phyloP scores from a whole-genome alignment of 2,329 filamentous ascomycete genomes.

The Gyromitra esculenta region DNA sequence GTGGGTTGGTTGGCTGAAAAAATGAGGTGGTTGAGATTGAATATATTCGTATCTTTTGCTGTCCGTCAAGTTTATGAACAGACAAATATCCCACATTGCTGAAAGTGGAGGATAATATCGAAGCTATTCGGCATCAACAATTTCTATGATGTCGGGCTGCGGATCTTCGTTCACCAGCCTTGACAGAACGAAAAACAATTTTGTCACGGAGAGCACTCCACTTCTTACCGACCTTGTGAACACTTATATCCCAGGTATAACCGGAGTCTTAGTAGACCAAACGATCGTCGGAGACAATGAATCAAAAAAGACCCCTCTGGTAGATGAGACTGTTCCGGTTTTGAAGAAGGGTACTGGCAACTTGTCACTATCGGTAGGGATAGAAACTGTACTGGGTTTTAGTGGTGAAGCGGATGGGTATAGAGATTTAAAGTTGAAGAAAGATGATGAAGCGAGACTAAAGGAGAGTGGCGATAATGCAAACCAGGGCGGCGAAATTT shows the following conservation, averaged over 20 bases:
- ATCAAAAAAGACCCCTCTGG: not conserved
- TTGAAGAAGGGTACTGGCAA: constrained; percentile 25
- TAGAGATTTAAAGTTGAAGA: constrained; percentile 2
- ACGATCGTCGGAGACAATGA: not conserved
- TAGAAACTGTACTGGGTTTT: constrained; percentile 20
- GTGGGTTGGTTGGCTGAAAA: not conserved
- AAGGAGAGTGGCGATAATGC: not conserved
- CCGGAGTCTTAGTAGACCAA: not conserved
- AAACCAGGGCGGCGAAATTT: not conserved
- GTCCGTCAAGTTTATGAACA: not conserved
- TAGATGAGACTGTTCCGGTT: constrained; percentile 17
- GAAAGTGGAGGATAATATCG: constrained; percentile 2
- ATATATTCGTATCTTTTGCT: not conserved
- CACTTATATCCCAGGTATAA: not conserved
- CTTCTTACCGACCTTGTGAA: constrained; percentile 24
- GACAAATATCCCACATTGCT: not conserved
- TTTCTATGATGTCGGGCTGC: constrained; percentile 11
- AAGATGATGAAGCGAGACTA: constrained; percentile 1
- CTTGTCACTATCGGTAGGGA: constrained; percentile 19
- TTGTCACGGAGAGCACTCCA: constrained; percentile 28
- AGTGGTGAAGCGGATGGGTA: constrained; percentile 7
- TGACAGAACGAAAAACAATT: not conserved
- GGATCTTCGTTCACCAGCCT: not conserved
- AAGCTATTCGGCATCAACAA: constrained; percentile 8
- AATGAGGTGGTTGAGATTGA: constrained; percentile 1